These are phyloP conservation scores for Polytrichum formosum DNA, from an alignment of 225 moss, liverwort and hornwort genomes.

Conservation along the genomic window DNA sequence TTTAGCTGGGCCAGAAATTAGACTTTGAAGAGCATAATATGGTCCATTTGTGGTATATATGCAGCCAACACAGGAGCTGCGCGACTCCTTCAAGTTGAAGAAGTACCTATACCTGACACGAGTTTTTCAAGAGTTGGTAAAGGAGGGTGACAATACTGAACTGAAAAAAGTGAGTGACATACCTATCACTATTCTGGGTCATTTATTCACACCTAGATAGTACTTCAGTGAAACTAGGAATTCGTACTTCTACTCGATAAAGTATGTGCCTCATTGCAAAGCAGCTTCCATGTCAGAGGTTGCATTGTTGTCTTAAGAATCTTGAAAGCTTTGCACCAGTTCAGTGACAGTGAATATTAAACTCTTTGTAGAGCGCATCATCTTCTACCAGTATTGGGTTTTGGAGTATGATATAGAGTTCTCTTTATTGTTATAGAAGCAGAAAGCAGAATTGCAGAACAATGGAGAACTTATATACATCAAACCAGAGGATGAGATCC, in stretches of 20 bases:
- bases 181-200: too few relatives aligned
- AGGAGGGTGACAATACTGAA: constrained; percentile 30
- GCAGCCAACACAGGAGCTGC: constrained; percentile 76
- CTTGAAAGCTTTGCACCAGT: too few relatives aligned
- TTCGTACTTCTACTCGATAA: background rate
- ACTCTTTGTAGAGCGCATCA: background rate
- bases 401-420: constrained; percentile 1
- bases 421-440: constrained; percentile 26
- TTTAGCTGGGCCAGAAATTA: too few relatives aligned
- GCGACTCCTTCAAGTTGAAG: constrained; percentile 73
- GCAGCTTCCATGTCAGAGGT: too few relatives aligned
- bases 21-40: too few relatives aligned
- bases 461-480: constrained; percentile 68
- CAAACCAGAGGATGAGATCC: constrained; percentile 87
- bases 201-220: too few relatives aligned
- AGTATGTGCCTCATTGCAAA: background rate
- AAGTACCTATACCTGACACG: constrained; percentile 72
- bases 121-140: constrained; percentile 61
- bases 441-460: constrained; percentile 18
- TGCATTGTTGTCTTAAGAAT: too few relatives aligned
- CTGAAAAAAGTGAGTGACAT: constrained; percentile 33
- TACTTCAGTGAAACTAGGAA: too few relatives aligned
- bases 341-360: background rate
- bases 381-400: background rate
- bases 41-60: background rate